Evolutionary conservation across 148 eudicot species (phyloP).

Genomic region (Spergularia marina): DNA sequence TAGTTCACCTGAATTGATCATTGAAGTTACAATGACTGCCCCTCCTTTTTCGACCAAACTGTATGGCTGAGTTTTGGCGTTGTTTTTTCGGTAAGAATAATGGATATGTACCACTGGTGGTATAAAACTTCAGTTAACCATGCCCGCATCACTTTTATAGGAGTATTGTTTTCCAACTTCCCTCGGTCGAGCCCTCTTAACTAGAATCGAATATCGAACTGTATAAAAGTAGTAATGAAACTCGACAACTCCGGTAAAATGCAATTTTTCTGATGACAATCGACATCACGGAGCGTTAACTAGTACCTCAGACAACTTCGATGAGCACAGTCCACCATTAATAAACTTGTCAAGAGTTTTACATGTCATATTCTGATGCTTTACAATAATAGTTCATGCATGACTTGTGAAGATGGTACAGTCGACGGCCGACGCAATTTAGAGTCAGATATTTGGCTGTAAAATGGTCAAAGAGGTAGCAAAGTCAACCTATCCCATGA

Average conservation of each 20-base stretch:
- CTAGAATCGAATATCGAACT: too few species aligned
- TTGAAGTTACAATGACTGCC: neutral
- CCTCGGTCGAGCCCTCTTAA: too few species aligned
- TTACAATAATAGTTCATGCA: constrained; percentile 1
- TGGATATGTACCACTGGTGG: neutral
- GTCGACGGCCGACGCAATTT: neutral
- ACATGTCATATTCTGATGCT: constrained; percentile 6
- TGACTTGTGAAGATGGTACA: constrained; percentile 10
- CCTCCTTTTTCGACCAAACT: neutral
- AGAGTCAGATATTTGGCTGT: neutral
- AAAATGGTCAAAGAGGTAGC: constrained; percentile 1
- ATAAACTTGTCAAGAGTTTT: too few species aligned
- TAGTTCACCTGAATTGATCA: neutral
- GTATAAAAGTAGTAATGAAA: too few species aligned
- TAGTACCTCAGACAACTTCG: too few species aligned
- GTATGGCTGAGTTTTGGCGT: neutral
- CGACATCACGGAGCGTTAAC: too few species aligned
- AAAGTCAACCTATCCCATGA: constrained; percentile 15
- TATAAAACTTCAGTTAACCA: neutral
- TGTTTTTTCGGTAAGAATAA: neutral
- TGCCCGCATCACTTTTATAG: neutral
- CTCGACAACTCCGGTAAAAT: too few species aligned
- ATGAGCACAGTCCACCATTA: too few species aligned
- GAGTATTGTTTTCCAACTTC: neutral
- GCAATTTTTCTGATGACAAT: too few species aligned